Conservation (phyloP, 2,329 filamentous ascomycete genomes). For the Fusarium austroafricanum region DNA sequence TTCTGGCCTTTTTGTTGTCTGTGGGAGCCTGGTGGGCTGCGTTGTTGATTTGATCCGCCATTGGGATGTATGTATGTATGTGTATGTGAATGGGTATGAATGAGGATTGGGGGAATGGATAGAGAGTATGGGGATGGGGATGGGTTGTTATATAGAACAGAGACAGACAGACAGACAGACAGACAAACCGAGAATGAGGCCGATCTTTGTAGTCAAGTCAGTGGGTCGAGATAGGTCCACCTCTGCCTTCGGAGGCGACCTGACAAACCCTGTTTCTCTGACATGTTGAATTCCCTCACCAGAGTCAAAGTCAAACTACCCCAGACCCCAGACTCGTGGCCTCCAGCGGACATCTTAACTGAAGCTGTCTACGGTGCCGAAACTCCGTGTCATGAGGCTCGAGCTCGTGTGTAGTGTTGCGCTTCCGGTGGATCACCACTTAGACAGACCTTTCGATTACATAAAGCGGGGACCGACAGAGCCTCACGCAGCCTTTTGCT, state of each 20-base stretch:
- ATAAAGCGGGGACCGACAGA: constrained; percentile 34
- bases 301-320: no score
- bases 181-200: constrained; percentile 38
- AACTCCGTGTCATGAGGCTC: constrained; percentile 35
- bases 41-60: constrained; percentile 35
- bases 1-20: constrained; percentile 20
- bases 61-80: no score
- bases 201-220: constrained; percentile 25
- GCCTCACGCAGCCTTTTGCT: constrained; percentile 32
- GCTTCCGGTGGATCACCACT: constrained; percentile 17
- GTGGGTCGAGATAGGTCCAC: constrained; percentile 30
- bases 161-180: constrained; percentile 5
- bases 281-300: constrained; percentile 32
- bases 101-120: not conserved
- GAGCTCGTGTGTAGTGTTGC: constrained; percentile 21
- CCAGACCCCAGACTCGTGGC: constrained; percentile 21
- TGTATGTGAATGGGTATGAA: not conserved
- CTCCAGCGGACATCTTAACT: not conserved
- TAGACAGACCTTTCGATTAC: constrained; percentile 30
- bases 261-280: constrained; percentile 21
- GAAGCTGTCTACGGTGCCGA: constrained; percentile 25
- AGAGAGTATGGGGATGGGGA: not conserved
- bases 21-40: constrained; percentile 12
- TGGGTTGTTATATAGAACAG: constrained; percentile 7
- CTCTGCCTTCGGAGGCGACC: constrained; percentile 1